phyloP scores from a whole-genome alignment of 108 stramenopile species.

The Cyclotella sp. region DNA sequence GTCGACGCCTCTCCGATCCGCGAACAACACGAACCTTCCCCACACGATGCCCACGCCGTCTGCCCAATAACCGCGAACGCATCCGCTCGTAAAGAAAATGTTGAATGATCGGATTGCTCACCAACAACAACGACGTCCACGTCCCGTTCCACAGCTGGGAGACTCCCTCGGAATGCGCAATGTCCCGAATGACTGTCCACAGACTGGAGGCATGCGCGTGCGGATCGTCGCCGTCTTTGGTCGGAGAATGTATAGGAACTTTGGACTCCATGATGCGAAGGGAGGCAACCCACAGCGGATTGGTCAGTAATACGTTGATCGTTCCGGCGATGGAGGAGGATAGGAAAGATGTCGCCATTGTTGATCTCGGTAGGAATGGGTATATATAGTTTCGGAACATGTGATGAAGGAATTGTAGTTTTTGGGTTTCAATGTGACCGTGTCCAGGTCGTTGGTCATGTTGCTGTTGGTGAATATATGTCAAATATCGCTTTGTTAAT shows the following conservation, averaged over 20 bases:
- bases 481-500: constrained; percentile 48
- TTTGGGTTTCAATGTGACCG: neutral
- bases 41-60: neutral
- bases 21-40: constrained; percentile 3
- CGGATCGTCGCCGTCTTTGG: neutral
- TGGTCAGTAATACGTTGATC: constrained; percentile 81
- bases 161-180: constrained; percentile 54
- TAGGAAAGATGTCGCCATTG: constrained; percentile 52
- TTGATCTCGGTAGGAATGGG: constrained; percentile 14
- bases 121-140: constrained; percentile 81
- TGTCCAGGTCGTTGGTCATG: neutral
- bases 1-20: constrained; percentile 10
- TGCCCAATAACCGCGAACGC: constrained; percentile 47
- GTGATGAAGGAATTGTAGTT: neutral
- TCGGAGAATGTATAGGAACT: constrained; percentile 23
- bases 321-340: constrained; percentile 73
- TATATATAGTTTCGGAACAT: neutral
- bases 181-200: constrained; percentile 47
- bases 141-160: constrained; percentile 78
- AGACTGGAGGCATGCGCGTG: constrained; percentile 28
- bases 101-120: constrained; percentile 96
- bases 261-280: constrained; percentile 68
- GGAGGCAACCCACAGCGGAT: constrained; percentile 87
- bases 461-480: constrained; percentile 11
- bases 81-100: constrained; percentile 89